Evolutionary conservation across 805 yeast species (phyloP).

Genomic region (Kazachstania taianensis): DNA sequence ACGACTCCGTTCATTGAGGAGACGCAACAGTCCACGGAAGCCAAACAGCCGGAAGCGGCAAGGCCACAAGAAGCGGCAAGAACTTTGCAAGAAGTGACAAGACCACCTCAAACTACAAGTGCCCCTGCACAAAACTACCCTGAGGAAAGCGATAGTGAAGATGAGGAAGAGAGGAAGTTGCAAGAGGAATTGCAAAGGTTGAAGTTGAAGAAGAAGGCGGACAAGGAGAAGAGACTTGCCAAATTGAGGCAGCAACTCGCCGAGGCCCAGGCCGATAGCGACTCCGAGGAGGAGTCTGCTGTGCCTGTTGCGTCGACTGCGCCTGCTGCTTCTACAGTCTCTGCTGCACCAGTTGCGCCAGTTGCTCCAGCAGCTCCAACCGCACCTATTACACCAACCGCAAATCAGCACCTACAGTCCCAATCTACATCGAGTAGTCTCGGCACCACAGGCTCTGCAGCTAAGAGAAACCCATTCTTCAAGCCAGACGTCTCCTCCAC

Average conservation of each 20-base stretch:
- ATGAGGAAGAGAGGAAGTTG: constrained; percentile 39
- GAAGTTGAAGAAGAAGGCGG: constrained; percentile 42
- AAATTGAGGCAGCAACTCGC: constrained; percentile 51
- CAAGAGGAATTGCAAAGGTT: constrained; percentile 32
- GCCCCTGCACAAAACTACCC: constrained; percentile 6
- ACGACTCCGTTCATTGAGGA: constrained; percentile 6
- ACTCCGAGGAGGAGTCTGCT: constrained; percentile 1
- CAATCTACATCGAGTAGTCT: neutral
- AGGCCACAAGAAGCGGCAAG: constrained; percentile 7
- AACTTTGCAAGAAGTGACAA: neutral
- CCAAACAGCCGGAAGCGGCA: constrained; percentile 7
- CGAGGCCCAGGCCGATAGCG: constrained; percentile 34
- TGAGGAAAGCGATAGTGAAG: constrained; percentile 33
- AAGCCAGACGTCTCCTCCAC: constrained; percentile 22
- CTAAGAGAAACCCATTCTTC: constrained; percentile 46
- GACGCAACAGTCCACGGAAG: constrained; percentile 1
- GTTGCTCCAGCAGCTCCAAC: constrained; percentile 1
- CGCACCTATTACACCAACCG: neutral
- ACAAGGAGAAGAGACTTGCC: constrained; percentile 51
- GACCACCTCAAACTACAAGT: neutral
- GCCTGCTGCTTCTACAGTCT: neutral
- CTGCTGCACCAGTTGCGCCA: neutral
- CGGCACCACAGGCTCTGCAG: constrained; percentile 6
- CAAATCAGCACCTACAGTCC: neutral
- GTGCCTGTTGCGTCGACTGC: neutral